These are phyloP conservation scores for Venturia carpophila DNA, from an alignment of 2,329 filamentous ascomycete species.

Conservation along the genomic window DNA sequence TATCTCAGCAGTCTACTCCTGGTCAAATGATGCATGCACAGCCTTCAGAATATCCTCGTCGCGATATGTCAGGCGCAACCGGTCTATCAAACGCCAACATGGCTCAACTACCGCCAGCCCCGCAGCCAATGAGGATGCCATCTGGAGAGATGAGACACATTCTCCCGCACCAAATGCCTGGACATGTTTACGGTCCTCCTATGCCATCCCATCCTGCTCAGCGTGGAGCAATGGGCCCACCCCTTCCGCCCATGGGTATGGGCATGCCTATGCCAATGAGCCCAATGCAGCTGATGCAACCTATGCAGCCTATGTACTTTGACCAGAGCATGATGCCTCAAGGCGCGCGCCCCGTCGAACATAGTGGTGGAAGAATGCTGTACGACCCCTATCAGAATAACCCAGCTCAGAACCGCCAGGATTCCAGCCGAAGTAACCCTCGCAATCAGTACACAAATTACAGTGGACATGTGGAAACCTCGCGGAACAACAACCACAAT, in stretches of 20 bases:
- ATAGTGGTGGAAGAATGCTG: not conserved
- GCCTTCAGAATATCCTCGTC: not conserved
- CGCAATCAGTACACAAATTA: not conserved
- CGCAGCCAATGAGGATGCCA: not conserved
- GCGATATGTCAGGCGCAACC: not conserved
- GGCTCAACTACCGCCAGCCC: not conserved
- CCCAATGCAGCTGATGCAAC: not conserved
- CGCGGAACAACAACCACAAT: not conserved
- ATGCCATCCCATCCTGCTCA: not conserved
- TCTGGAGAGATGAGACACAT: not conserved
- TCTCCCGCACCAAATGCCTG: not conserved
- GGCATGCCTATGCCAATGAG: not conserved
- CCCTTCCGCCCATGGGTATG: not conserved
- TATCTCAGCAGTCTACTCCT: conserved; percentile 2
- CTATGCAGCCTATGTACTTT: not conserved
- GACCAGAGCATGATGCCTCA: not conserved
- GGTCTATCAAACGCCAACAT: not conserved
- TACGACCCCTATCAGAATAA: not conserved
- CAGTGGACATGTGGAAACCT: not conserved
- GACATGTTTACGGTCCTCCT: not conserved
- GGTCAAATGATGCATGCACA: conserved; percentile 8
- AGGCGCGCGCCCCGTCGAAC: not conserved
- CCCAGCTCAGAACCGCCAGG: not conserved
- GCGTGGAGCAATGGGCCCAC: not conserved
- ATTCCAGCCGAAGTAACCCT: not conserved